Base-by-base conservation (phyloP, 257 asterid genomes). In the Cordia subcordata region DNA sequence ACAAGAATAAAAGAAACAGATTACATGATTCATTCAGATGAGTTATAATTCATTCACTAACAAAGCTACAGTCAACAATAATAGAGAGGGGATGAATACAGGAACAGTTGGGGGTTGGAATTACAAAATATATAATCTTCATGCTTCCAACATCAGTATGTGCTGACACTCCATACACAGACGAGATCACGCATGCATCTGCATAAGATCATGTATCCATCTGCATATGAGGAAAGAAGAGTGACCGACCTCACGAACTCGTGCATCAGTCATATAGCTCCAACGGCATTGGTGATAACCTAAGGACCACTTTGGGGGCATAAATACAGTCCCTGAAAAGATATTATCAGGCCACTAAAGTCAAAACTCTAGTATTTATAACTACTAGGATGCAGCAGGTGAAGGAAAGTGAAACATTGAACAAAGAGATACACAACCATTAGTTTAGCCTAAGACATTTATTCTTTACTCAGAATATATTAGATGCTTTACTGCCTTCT, bases 251-350 rank as follows among this genome's bases (percentile, higher is more conserved):
- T 92, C 91, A 59, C 83, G 91, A 81, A 92, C 97, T 70, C 95
- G 81, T 57, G 82, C 72, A 71, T 84, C 97, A 18, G 97, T 78
- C 39, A 49, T 78, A 75, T 89, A 88, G 79, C 97, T 92, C 96
- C 96, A 92, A 53, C 99, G 97, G 71, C 97, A 92, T 68, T 92
- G 99, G 55, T 92, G 99, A 77, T 92, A 92, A 32, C 99, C 99
- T 80, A 92, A 71, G 61, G 99, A 77, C 97, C 99, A 92, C 71
- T 84, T 92, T 40, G 99, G 97, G 35, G 99, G 99, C 99, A 92
- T 88, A 71, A 77, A 92, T 44, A 83, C 78, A 67, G 96, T 92
- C 58, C 97, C 99, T 92, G 76, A 38, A 45, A 47, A 53, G 8
- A 73, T 76, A 72, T 56, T 33, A 35, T 14, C 63, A 58, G 46